Evolutionary conservation across 192 early-diverging fungal genomes (phyloP), one percentile per base, ranked within the genome.

Genomic region (Phycomyces nitens): DNA sequence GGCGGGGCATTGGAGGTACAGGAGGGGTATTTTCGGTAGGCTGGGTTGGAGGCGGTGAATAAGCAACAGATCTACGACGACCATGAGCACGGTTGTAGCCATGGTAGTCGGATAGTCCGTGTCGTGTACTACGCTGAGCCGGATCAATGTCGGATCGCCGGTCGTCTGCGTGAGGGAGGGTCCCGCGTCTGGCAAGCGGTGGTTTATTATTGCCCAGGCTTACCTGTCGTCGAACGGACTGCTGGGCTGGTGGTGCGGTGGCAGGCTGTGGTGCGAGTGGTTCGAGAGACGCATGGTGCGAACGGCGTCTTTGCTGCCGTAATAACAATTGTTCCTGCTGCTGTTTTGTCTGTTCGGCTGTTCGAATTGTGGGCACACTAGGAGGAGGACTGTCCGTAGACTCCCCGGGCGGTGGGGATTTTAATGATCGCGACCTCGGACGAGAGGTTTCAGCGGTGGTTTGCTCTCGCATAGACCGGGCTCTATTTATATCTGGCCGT

Each of bases 1-100:
- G 60, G 21, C 61, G 59, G n/a, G 71, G 71, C 14, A 72, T 65
- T 5, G 71, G 71, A 9, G 68, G 68, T 1, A 70, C 68, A 15
- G 71, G 71, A 16, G 71, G 71, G 22, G 62, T 56, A 40, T n/a
- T 40, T 3, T 41, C 53, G 20, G 38, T 26, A 0, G 55, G 40
- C 39, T 44, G 40, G 55, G 58, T 34, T 15, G 66, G 60, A 11
- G 66, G 66, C 0, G 66, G 60, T 34, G 66, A 69, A 21, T 55
- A 61, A 7, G 59, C 52, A 47, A 62, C 54, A 10, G 64, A 57
- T 18, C 43, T 26, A 62, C 34, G 53, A 44, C 60, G 53, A 2
- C 27, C 15, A 47, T 47, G 18, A 14, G 18, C 18, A n/a, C 44
- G 44, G 44, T 47, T 14, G 44, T 47, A 34, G 29, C 29, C 29